Evolutionary conservation across 2,329 filamentous ascomycete species (phyloP).

Genomic region (Dothistroma pini): DNA sequence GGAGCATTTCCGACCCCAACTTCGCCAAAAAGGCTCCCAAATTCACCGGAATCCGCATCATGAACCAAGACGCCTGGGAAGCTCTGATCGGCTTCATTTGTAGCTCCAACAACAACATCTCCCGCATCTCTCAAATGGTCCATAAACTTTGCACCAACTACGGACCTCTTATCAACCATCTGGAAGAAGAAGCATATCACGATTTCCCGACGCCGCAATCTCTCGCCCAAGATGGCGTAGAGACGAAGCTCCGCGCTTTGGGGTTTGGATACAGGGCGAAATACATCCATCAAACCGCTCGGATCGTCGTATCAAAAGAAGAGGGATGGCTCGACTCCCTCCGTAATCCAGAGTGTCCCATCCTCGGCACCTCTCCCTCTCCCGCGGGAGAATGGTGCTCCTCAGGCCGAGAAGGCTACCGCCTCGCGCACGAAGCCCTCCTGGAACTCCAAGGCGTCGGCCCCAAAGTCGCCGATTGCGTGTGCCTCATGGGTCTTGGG

Average conservation of each 20-base stretch:
- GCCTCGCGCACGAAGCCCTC: slow-evolving; percentile 73
- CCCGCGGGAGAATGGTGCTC: slow-evolving; percentile 46
- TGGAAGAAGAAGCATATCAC: slow-evolving; percentile 61
- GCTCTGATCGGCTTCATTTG: slow-evolving; percentile 92
- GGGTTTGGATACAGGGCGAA: slow-evolving; percentile 95
- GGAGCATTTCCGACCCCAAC: slow-evolving; percentile 80
- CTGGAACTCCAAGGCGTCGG: slow-evolving; percentile 82
- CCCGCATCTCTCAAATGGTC: slow-evolving; percentile 93
- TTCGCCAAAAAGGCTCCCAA: slow-evolving; percentile 82
- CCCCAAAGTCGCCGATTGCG: slow-evolving; percentile 95
- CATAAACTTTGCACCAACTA: slow-evolving; percentile 87
- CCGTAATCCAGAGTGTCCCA: slow-evolving; percentile 70
- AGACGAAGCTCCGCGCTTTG: slow-evolving; percentile 71
- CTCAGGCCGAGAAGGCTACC: slow-evolving; percentile 63
- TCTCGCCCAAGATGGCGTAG: slow-evolving; percentile 70
- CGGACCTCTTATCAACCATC: slow-evolving; percentile 67
- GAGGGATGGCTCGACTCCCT: slow-evolving; percentile 72
- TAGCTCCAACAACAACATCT: slow-evolving; percentile 98
- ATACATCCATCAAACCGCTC: slow-evolving; percentile 84
- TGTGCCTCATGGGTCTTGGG: slow-evolving; percentile 91
- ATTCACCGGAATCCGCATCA: slow-evolving; percentile 86
- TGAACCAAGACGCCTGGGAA: slow-evolving; percentile 96
- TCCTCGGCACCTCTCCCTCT: slow-evolving; percentile 48
- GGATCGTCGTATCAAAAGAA: slow-evolving; percentile 64
- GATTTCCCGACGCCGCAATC: slow-evolving; percentile 79